A percentile compares a stretch with the other conserved stretches of the same genome.
phyloP scores from a whole-genome alignment of 495 filamentous ascomycete genomes.

The Penicillium pancosmium region DNA sequence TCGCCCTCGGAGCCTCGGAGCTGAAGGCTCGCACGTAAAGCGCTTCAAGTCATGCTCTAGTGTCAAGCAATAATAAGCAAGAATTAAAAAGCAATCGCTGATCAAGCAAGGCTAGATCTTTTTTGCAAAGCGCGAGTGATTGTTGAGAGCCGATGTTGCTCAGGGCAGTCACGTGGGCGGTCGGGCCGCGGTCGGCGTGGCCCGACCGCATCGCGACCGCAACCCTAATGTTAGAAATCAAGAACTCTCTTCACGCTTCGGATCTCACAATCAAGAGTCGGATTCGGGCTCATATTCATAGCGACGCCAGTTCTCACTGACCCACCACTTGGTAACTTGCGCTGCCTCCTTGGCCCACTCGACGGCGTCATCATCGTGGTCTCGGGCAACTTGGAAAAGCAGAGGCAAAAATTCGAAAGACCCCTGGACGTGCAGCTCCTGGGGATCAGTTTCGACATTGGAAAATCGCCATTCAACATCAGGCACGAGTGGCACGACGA shows the following conservation, averaged over 20 bases:
- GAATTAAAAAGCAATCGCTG: background rate
- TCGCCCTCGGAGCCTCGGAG: background rate
- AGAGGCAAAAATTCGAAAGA: constrained; percentile 28
- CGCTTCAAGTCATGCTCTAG: background rate
- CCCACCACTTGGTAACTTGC: constrained; percentile 40
- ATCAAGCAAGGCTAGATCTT: background rate
- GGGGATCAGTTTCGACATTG: constrained; percentile 37
- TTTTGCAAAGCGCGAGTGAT: background rate
- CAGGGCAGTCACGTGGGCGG: too few relatives aligned
- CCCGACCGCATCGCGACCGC: too few relatives aligned
- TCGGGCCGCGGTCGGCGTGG: too few relatives aligned
- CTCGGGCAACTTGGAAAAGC: constrained; percentile 24
- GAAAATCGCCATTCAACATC: constrained; percentile 43
- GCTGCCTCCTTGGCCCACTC: constrained; percentile 44
- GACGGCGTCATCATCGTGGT: constrained; percentile 35
- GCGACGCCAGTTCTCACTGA: constrained; percentile 38
- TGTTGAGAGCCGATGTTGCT: too few relatives aligned
- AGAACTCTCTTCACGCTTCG: too few relatives aligned
- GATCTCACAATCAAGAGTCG: constrained; percentile 6
- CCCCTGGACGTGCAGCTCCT: constrained; percentile 32
- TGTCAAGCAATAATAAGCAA: background rate
- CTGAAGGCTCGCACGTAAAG: background rate
- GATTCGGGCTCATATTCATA: constrained; percentile 33
- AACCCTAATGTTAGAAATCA: too few relatives aligned
- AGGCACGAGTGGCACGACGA: constrained; percentile 42